Evolutionary conservation across 768 basidiomycete genomes (phyloP).

Genomic region (Jaapia argillacea): DNA sequence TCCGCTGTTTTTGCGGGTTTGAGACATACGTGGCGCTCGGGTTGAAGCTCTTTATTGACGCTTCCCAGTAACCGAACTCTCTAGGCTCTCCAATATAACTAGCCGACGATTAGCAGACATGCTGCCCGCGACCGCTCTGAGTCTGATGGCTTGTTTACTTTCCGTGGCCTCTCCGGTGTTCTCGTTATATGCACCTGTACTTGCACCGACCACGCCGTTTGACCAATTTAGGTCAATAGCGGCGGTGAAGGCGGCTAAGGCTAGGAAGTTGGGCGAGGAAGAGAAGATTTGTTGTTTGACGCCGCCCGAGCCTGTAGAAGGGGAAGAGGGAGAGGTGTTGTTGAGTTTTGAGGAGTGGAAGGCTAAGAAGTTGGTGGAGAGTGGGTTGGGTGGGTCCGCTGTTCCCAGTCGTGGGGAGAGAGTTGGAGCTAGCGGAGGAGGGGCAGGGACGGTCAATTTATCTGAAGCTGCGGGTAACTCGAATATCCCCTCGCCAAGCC

Average conservation of each 20-base stretch:
- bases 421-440: slow-evolving; percentile 4
- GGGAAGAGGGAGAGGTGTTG: slow-evolving; percentile 51
- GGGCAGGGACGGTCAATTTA: slow-evolving; percentile 12
- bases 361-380: slow-evolving; percentile 44
- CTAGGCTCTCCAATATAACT: no score
- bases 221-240: no score
- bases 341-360: slow-evolving; percentile 90
- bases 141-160: neutral
- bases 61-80: no score
- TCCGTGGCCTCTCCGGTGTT: neutral
- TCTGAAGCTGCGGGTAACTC: slow-evolving; percentile 6
- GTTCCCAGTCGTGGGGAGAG: slow-evolving; percentile 14
- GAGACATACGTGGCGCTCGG: no score
- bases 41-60: no score
- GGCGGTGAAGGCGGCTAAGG: no score
- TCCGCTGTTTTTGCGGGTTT: no score
- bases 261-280: no score
- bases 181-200: slow-evolving; percentile 17
- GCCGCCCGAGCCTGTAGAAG: slow-evolving; percentile 28
- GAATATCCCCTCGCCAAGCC: no score
- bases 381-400: slow-evolving; percentile 20
- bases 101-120: neutral
- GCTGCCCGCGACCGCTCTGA: neutral
- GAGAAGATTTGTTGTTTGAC: slow-evolving; percentile 72
- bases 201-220: no score